phyloP scores from a whole-genome alignment of 2,329 filamentous ascomycete genomes.

The Penicillium italicum region DNA sequence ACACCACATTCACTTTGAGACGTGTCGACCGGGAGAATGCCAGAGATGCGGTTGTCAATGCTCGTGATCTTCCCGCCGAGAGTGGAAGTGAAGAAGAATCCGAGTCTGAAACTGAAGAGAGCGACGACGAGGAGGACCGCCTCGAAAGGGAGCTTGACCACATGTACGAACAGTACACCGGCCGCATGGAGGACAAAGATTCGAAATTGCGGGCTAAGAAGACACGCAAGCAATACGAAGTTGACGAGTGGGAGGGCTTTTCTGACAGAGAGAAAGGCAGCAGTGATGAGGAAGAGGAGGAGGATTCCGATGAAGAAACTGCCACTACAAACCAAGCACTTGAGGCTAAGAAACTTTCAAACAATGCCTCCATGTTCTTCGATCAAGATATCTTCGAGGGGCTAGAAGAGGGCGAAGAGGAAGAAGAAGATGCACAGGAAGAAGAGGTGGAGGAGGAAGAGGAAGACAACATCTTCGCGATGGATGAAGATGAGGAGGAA shows the following conservation, averaged over 20 bases:
- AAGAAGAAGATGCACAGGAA: conserved; percentile 44
- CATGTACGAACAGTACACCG: conserved; percentile 82
- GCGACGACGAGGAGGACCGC: conserved; percentile 74
- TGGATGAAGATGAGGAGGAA: conserved; percentile 32
- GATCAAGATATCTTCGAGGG: conserved; percentile 91
- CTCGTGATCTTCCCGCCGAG: conserved; percentile 66
- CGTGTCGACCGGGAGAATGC: conserved; percentile 72
- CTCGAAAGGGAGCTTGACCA: conserved; percentile 81
- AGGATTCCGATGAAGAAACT: conserved; percentile 18
- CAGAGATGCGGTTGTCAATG: conserved; percentile 65
- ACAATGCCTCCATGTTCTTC: conserved; percentile 83
- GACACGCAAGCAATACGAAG: conserved; percentile 72
- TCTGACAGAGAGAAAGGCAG: conserved; percentile 62
- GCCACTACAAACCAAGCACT: conserved; percentile 31
- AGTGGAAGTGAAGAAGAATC: conserved; percentile 60
- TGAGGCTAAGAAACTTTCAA: conserved; percentile 63
- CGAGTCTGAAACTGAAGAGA: conserved; percentile 57
- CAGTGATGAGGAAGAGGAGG: conserved; percentile 58
- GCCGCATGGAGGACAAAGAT: conserved; percentile 72
- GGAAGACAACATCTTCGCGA: conserved; percentile 37
- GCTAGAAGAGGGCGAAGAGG: conserved; percentile 64
- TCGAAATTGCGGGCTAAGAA: conserved; percentile 90
- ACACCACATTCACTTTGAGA: conserved; percentile 83
- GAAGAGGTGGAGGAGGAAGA: conserved; percentile 32
- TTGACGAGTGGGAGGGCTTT: conserved; percentile 90